A percentile compares a stretch with the other conserved stretches of the same genome.
Evolutionary conservation across 179 eudicot species (phyloP).

Genomic region (Beta macrorhiza): DNA sequence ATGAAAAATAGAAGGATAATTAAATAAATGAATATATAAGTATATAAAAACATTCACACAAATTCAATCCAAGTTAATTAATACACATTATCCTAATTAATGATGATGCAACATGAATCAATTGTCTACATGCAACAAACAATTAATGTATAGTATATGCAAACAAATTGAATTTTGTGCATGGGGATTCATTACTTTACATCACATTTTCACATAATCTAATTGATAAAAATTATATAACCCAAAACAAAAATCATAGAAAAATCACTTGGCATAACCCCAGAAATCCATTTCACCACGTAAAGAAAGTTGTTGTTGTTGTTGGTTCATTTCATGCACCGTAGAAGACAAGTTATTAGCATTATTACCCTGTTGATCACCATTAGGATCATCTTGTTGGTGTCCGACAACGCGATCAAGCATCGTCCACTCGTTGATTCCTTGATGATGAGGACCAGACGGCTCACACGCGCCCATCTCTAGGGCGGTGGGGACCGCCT

Average conservation of each 20-base stretch:
- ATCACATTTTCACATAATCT: background rate
- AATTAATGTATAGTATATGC: background rate
- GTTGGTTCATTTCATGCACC: conserved; percentile 51
- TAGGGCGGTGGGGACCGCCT: conserved; percentile 16
- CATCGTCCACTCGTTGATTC: conserved; percentile 62
- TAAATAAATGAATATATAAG: background rate
- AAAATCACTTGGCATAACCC: conserved; percentile 63
- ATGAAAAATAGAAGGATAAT: no score
- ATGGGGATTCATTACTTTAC: conserved; percentile 4
- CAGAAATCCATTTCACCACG: conserved; percentile 89
- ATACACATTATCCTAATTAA: background rate
- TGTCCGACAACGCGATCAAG: conserved; percentile 41
- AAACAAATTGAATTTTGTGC: conserved; percentile 12
- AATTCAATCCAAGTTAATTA: background rate
- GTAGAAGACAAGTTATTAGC: conserved; percentile 33
- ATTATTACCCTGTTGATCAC: conserved; percentile 27
- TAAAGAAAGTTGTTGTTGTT: conserved; percentile 42
- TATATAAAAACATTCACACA: background rate
- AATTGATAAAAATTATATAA: background rate
- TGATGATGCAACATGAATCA: conserved; percentile 3
- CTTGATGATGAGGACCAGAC: conserved; percentile 31
- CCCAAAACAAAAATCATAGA: background rate
- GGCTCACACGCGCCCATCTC: conserved; percentile 30
- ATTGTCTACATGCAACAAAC: background rate
- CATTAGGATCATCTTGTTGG: conserved; percentile 28